These are phyloP conservation scores for Beauveria pseudobassiana DNA, from an alignment of 2,329 filamentous ascomycete genomes.

Conservation along the genomic window DNA sequence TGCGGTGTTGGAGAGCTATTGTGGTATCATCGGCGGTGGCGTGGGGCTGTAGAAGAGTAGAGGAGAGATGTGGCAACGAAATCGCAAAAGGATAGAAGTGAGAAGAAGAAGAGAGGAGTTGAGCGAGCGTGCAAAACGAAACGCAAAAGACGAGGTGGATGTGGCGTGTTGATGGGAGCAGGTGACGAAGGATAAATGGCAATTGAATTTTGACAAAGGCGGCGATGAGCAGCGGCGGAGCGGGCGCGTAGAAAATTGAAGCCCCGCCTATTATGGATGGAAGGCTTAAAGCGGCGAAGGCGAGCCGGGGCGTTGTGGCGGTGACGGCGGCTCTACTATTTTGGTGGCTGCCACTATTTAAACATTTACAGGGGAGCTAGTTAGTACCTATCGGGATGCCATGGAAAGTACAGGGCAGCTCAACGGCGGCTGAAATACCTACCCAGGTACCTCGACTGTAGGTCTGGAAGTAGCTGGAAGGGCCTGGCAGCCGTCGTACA, in stretches of 20 bases:
- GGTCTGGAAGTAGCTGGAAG: too few relatives aligned
- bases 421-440: too few relatives aligned
- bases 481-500: too few relatives aligned
- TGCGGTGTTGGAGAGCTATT: conserved; percentile 3
- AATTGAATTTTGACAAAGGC: conserved; percentile 2
- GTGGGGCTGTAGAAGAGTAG: neutral
- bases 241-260: neutral
- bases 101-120: neutral
- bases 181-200: conserved; percentile 1
- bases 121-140: neutral
- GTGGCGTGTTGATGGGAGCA: conserved; percentile 5
- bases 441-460: too few relatives aligned
- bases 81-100: neutral
- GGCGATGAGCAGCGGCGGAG: neutral
- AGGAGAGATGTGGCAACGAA: neutral
- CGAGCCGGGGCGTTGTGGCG: neutral
- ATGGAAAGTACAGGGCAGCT: too few relatives aligned
- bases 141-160: neutral
- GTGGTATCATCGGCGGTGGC: neutral
- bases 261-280: neutral
- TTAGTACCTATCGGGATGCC: too few relatives aligned
- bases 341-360: neutral
- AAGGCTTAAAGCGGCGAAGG: conserved; percentile 6
- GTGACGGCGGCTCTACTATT: neutral
- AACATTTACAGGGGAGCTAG: neutral